Evolutionary conservation across 2,329 filamentous ascomycete species (phyloP).

Genomic region (Colletotrichum sp.): DNA sequence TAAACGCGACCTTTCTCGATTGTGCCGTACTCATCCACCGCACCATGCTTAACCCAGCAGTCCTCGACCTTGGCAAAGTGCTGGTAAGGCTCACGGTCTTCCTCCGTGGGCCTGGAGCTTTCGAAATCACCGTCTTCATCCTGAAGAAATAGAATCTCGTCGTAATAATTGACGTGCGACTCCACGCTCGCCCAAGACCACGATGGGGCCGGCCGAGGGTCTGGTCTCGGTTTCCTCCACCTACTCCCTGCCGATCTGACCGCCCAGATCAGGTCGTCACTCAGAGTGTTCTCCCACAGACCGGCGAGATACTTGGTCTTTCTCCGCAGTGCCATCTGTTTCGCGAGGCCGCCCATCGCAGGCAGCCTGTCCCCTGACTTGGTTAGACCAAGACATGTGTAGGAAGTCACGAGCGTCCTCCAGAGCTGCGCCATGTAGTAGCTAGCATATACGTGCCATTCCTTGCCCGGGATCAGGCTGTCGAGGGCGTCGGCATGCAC

Average conservation of each 20-base stretch:
- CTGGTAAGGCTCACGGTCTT: not conserved
- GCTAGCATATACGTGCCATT: not conserved
- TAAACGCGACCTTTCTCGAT: not conserved
- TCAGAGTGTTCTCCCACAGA: conserved; percentile 12
- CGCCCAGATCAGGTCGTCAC: conserved; percentile 15
- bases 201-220: not conserved
- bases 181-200: conserved; percentile 21
- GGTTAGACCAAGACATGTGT: conserved; percentile 1
- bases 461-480: not conserved
- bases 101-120: not conserved
- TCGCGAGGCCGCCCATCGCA: conserved; percentile 15
- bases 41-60: not conserved
- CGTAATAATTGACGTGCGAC: not conserved
- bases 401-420: conserved; percentile 10
- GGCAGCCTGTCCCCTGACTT: conserved; percentile 3
- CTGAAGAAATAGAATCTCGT: not conserved
- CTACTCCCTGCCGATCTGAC: not conserved
- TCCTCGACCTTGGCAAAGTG: not conserved
- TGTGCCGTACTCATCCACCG: not conserved
- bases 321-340: not conserved
- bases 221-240: not conserved
- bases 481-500: not conserved
- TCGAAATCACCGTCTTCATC: not conserved
- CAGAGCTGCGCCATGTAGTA: conserved; percentile 13
- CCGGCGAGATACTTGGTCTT: conserved; percentile 7